These are phyloP conservation scores for Amylostereum chailletii DNA, from an alignment of 1,284 basidiomycete species.

Conservation along the genomic window DNA sequence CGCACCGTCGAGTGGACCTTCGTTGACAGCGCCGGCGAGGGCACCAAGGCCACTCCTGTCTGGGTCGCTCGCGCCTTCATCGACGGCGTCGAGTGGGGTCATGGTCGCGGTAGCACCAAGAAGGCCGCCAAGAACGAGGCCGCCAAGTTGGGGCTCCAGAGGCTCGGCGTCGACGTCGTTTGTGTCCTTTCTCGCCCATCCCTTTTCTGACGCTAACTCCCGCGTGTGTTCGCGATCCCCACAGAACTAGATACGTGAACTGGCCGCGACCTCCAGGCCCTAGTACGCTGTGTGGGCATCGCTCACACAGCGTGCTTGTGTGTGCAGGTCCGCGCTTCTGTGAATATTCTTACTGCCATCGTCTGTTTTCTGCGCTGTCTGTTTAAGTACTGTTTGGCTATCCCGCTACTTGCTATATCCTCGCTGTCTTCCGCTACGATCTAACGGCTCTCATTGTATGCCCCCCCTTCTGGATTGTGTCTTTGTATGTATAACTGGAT, in stretches of 20 bases:
- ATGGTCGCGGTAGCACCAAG: slow-evolving; percentile 62
- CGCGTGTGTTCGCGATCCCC: not conserved
- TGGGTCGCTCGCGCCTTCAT: slow-evolving; percentile 61
- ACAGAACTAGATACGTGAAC: not conserved
- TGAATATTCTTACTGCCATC: not conserved
- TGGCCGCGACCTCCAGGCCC: slow-evolving; percentile 2
- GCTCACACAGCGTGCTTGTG: slow-evolving; percentile 3
- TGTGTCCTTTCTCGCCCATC: slow-evolving; percentile 8
- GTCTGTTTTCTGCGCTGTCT: not conserved
- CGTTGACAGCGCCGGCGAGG: slow-evolving; percentile 32
- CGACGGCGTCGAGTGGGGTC: slow-evolving; percentile 46
- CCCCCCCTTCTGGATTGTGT: too few species aligned
- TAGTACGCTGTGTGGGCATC: not conserved
- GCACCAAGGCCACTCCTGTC: slow-evolving; percentile 55
- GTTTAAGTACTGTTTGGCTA: too few species aligned
- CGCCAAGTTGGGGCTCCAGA: slow-evolving; percentile 25
- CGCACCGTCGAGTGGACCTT: slow-evolving; percentile 62
- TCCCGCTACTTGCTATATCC: too few species aligned
- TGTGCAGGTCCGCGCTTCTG: not conserved
- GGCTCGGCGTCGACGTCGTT: slow-evolving; percentile 23
- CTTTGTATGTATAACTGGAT: too few species aligned
- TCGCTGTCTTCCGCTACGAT: too few species aligned
- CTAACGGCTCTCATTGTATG: too few species aligned
- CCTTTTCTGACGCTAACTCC: not conserved
- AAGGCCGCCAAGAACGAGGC: slow-evolving; percentile 62